phyloP scores from a whole-genome alignment of 345 rosid genomes.

The Hirschfeldia incana region DNA sequence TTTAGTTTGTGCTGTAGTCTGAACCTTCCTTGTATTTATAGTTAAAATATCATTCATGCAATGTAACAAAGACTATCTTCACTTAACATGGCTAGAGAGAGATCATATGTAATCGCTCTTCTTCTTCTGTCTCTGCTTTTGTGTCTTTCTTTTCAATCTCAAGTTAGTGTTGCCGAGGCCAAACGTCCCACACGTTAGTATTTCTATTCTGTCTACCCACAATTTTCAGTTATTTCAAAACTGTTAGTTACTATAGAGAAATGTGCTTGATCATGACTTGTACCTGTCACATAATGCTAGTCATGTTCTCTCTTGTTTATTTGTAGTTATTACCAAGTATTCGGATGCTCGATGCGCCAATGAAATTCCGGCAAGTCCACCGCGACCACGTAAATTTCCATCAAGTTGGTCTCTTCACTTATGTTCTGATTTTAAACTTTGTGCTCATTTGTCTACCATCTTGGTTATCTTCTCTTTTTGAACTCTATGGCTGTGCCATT shows the following conservation, averaged over 20 bases:
- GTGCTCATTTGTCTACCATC: no score
- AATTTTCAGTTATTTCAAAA: neutral
- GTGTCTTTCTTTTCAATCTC: neutral
- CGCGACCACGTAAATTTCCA: no score
- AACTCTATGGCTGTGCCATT: no score
- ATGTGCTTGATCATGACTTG: neutral
- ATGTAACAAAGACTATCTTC: neutral
- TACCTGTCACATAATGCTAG: neutral
- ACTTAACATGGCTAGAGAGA: neutral
- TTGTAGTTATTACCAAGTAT: no score
- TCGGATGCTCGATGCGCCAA: no score
- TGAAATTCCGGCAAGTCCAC: no score
- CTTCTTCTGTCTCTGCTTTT: neutral
- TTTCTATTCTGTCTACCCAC: neutral
- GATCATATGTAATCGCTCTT: neutral
- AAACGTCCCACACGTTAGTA: neutral
- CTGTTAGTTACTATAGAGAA: neutral
- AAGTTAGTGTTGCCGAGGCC: neutral
- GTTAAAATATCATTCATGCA: neutral
- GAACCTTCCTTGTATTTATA: neutral
- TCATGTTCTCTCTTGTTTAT: no score
- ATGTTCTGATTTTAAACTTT: no score
- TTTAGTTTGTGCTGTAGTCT: neutral
- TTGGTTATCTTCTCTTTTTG: no score
- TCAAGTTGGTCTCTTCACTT: no score